A percentile compares a stretch with the other conserved stretches of the same genome.
Evolutionary conservation across 139 green algal species (phyloP).

Genomic region (Trebouxia sp.): DNA sequence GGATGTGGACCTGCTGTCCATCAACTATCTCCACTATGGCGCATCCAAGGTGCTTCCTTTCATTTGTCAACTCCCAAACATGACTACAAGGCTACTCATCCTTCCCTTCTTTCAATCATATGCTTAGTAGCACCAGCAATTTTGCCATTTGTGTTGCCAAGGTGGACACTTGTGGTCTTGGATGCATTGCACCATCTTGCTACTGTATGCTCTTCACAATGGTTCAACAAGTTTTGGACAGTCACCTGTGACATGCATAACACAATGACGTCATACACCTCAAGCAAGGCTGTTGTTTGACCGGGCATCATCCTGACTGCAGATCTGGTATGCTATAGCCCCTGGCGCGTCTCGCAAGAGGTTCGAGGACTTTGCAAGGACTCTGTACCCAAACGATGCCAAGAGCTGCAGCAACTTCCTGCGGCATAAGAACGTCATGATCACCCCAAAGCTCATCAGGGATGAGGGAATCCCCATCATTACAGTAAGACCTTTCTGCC

Average conservation of each 20-base stretch:
- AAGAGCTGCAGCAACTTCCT: constrained; percentile 64
- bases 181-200: no score
- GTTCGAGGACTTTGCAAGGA: constrained; percentile 71
- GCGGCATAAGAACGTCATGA: constrained; percentile 78
- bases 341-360: constrained; percentile 52
- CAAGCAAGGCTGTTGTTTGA: neutral
- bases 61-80: no score
- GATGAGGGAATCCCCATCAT: constrained; percentile 48
- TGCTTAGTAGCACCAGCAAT: no score
- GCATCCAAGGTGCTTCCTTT: constrained; percentile 74
- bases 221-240: no score
- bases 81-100: no score
- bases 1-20: constrained; percentile 90
- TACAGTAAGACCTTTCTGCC: constrained; percentile 49
- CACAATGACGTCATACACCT: no score
- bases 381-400: constrained; percentile 59
- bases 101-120: no score
- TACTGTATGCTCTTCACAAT: no score
- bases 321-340: constrained; percentile 78
- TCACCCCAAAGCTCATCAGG: constrained; percentile 62
- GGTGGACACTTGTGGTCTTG: no score
- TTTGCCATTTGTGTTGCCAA: no score
- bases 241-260: no score
- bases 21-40: constrained; percentile 97
- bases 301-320: no score